These are phyloP conservation scores for Trichothecium roseum DNA, from an alignment of 2,329 filamentous ascomycete species.

Conservation along the genomic window DNA sequence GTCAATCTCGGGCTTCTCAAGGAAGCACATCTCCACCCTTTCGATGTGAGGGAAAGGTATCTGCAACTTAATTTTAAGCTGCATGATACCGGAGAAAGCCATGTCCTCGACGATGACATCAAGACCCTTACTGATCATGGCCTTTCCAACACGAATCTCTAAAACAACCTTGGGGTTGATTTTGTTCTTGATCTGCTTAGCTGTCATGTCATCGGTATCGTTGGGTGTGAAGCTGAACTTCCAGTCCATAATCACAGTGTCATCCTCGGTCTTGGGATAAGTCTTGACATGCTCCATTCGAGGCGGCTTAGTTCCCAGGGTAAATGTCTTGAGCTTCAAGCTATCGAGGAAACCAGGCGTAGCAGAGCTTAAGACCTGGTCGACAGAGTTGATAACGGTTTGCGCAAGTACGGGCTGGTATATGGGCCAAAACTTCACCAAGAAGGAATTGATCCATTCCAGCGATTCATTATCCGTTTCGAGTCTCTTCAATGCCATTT, in stretches of 20 bases:
- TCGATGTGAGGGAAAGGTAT: conserved; percentile 94
- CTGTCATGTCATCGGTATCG: conserved; percentile 83
- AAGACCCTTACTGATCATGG: conserved; percentile 91
- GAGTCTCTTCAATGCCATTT: conserved; percentile 75
- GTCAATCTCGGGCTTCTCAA: conserved; percentile 81
- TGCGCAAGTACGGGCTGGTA: conserved; percentile 89
- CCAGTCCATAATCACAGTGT: conserved; percentile 98
- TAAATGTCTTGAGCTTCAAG: conserved; percentile 85
- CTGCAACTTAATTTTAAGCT: conserved; percentile 94
- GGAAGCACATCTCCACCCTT: conserved; percentile 87
- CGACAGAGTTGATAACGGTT: conserved; percentile 86
- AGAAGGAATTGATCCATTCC: conserved; percentile 98
- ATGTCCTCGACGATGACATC: conserved; percentile 98
- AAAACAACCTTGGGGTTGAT: conserved; percentile 94
- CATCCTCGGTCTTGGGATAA: conserved; percentile 89
- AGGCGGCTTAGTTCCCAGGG: conserved; percentile 88
- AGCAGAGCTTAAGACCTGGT: conserved; percentile 87
- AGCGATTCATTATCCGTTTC: conserved; percentile 87
- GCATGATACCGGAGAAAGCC: conserved; percentile 91
- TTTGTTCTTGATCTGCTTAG: conserved; percentile 84
- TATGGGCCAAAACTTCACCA: conserved; percentile 99
- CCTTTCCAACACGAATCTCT: conserved; percentile 90
- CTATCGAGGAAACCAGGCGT: conserved; percentile 91
- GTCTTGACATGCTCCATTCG: conserved; percentile 97
- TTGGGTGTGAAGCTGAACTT: conserved; percentile 99